Base-by-base conservation (phyloP, 169 alveolate genomes). In the Cardiosporidium cionae region DNA sequence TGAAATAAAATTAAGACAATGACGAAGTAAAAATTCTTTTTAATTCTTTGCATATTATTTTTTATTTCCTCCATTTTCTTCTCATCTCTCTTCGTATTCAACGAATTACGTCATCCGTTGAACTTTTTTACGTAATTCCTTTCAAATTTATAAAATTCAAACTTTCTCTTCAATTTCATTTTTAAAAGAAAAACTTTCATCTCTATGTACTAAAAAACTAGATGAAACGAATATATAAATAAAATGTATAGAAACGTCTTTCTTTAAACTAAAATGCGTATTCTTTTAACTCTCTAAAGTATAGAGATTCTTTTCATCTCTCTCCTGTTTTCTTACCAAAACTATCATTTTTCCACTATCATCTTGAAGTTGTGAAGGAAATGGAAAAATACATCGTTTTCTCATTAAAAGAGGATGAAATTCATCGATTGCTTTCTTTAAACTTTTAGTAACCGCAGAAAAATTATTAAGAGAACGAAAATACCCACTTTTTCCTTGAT, bases 281-380 rank as follows among this genome's bases (percentile, higher is more conserved):
- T n/a, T n/a, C 58, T n/a, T 9, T n/a, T n/a, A 9, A 44, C 58
- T 9, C 16, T n/a, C 58, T n/a, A n/a, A n/a, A 16, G 58, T 44
- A 44, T n/a, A n/a, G 9, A 44, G 25, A 44, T n/a, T 44, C 25
- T 44, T n/a, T 44, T 44, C n/a, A n/a, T 44, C 16, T n/a, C 58
- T 44, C 25, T n/a, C 16, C 16, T 44, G 37, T 9, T 4, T 7
- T 23, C 74, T 44, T 66, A 83, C 88, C 71, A 91, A 79, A 2
- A 90, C 90, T 62, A 79, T 87, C 44, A 91, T 82, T 86, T 97
- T 97, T 2, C 99, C 99, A 74, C 99, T 95, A 79, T 96, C 99
- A 74, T 94, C 87, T 53, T 89, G 87, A 33, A 91, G 84, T 27
- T 83, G 77, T 44, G 90, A 80, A 62, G 83, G 80, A 7, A 89